Evolutionary conservation across 2,329 filamentous ascomycete genomes (phyloP).

Genomic region (Amesomyces nigricolor): DNA sequence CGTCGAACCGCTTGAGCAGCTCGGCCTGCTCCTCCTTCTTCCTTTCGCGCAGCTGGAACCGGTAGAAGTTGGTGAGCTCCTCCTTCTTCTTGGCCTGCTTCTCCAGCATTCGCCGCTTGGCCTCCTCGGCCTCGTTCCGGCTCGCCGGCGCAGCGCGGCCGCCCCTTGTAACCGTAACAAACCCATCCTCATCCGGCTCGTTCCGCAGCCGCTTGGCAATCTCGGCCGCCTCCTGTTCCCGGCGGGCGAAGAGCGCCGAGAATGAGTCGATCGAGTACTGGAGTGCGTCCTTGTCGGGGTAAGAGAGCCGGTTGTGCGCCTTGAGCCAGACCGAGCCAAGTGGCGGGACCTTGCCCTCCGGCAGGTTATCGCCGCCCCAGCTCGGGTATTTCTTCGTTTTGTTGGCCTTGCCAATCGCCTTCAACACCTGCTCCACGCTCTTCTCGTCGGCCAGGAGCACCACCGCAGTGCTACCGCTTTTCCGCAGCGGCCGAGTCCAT

Average conservation of each 20-base stretch:
- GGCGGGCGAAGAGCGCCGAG: slow-evolving; percentile 74
- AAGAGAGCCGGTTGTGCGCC: slow-evolving; percentile 64
- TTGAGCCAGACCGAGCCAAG: slow-evolving; percentile 56
- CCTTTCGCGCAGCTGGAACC: slow-evolving; percentile 76
- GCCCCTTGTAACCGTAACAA: slow-evolving; percentile 82
- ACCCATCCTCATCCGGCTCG: slow-evolving; percentile 90
- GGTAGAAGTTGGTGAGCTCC: slow-evolving; percentile 69
- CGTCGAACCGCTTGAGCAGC: slow-evolving; percentile 66
- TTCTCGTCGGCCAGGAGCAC: slow-evolving; percentile 78
- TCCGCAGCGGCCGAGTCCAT: slow-evolving; percentile 66
- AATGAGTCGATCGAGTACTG: slow-evolving; percentile 75
- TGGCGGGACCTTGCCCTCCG: slow-evolving; percentile 50
- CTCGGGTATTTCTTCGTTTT: slow-evolving; percentile 56
- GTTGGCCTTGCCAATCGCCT: slow-evolving; percentile 59
- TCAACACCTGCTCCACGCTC: slow-evolving; percentile 70
- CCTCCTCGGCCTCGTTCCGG: slow-evolving; percentile 62
- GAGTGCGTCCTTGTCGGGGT: slow-evolving; percentile 61
- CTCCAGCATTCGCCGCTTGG: slow-evolving; percentile 54
- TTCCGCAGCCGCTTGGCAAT: slow-evolving; percentile 61
- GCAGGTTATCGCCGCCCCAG: slow-evolving; percentile 63
- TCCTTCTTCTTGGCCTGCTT: slow-evolving; percentile 57
- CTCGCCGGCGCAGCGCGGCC: slow-evolving; percentile 69
- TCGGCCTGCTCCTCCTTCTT: slow-evolving; percentile 68
- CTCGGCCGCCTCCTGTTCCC: slow-evolving; percentile 58
- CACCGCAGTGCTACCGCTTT: slow-evolving; percentile 72